phyloP scores from a whole-genome alignment of 768 basidiomycete genomes.

The Auricularia cornea region DNA sequence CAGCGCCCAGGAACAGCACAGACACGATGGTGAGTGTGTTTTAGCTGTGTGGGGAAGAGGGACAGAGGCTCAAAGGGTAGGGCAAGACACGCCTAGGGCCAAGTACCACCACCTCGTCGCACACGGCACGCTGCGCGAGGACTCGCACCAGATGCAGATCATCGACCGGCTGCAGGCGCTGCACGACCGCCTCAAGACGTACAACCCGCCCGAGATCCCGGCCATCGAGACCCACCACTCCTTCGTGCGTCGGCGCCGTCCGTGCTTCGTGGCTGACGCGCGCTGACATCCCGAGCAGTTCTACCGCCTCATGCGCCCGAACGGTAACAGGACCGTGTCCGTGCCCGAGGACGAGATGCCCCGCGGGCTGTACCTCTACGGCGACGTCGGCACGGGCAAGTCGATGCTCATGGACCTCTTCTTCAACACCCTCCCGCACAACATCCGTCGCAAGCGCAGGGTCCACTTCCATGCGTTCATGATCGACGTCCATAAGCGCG shows the following conservation, averaged over 20 bases:
- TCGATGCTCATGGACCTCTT: conserved; percentile 99
- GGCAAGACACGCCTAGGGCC: conserved; percentile 8
- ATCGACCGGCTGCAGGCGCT: conserved; percentile 74
- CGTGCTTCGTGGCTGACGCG: conserved; percentile 3
- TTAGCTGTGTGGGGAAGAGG: background rate
- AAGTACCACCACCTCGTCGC: conserved; percentile 43
- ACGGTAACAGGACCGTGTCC: conserved; percentile 10
- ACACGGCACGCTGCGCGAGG: conserved; percentile 52
- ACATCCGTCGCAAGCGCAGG: conserved; percentile 64
- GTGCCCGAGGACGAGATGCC: conserved; percentile 49
- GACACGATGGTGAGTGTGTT: background rate
- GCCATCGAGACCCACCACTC: conserved; percentile 25
- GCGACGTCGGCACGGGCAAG: conserved; percentile 96
- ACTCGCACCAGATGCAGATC: conserved; percentile 79
- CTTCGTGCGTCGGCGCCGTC: conserved; percentile 21
- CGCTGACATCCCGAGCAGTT: conserved; percentile 23
- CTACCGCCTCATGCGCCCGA: conserved; percentile 9
- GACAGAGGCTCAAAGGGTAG: background rate
- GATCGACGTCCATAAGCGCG: conserved; percentile 94
- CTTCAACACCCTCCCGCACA: conserved; percentile 68
- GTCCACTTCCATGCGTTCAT: conserved; percentile 99
- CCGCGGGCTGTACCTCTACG: conserved; percentile 89
- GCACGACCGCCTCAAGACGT: conserved; percentile 59
- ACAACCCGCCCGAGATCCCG: conserved; percentile 61
- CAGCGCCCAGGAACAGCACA: background rate